Base-by-base conservation (phyloP, 441 rosid genomes). In the Viola pubescens region DNA sequence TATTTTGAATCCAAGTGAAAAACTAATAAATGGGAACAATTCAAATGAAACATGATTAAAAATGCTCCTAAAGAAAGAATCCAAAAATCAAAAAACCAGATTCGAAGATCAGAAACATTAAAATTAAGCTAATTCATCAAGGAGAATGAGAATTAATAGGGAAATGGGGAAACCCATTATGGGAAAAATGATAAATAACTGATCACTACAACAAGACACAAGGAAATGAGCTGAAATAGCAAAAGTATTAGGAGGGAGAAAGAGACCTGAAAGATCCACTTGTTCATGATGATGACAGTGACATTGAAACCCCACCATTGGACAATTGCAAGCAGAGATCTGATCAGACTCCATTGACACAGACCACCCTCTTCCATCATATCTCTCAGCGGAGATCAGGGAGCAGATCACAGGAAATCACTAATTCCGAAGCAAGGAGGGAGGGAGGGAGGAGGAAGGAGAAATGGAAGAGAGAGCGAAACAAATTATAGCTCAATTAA, bases 251-350 rank as follows among this genome's bases (percentile, higher is more conserved):
- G 13, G 52, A 52, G 4, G 9, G 11, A 48, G 56, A 60, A 68
- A 67, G 19, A 54, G 61, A 94, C 98, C 98, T 90, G 98, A 58
- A 94, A 94, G 94, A 94, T 94, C 98, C 98, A 94, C 71, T 94
- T 94, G 94, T 94, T 94, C 83, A 80, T 88, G 82, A 91, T 84
- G 78, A 89, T 91, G 44, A 91, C 96, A 39, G 95, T 82, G n/a
- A 94, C 97, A 62, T 94, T 94, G 80, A 89, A 94, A 52, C 65
- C 81, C 98, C 97, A 94, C 97, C 98, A 94, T 14, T 94, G 98
- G 52, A 88, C 48, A 75, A 94, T 89, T 38, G 97, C 98, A 10
- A 89, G 77, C 37, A 94, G 82, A 75, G 97, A 94, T 94, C 96
- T 89, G 76, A 89, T 58, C 54, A 82, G 63, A 57, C 77, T 80